Evolutionary conservation across 768 basidiomycete genomes (phyloP), one percentile per base, ranked within the genome.

Genomic region (Plicaturopsis crispa): DNA sequence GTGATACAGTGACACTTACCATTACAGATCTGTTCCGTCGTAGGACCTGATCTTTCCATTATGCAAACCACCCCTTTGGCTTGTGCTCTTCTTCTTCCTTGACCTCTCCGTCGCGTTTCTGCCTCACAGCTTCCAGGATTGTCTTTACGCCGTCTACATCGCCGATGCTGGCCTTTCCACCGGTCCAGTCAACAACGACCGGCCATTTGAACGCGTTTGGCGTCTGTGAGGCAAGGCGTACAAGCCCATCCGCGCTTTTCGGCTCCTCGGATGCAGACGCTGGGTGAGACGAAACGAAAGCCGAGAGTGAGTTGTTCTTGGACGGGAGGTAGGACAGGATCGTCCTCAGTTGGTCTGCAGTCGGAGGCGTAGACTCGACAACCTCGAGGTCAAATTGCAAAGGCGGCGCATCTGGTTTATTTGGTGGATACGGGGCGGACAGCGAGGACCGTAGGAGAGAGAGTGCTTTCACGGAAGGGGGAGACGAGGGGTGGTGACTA

Each of bases 141-240:
- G 53, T 51, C 38, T 70, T 72, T n/a, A 85, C 85, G 14, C 78
- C 78, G 5, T 84, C 80, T 13, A 78, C 62, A 42, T 81, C 75
- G 0, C 85, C 85, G 0, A 86, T 59, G 14, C 70, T 69, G 7
- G 75, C 82, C 30, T 67, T 67, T 1, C 85, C 85, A 17, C 65
- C 70, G 12, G 65, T 59, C 85, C 85, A 88, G 47, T 88, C 78
- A 2, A 88, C 85, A 0, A 88, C 81, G 33, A 88, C 70, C 0
- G 85, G 85, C 84, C 83, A 88, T 43, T 46, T 46, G 47, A 86
- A 56, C 12, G 73, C 75, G 11, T 65, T 66, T 1, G 78, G 80
- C 40, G 78, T 77, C 55, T 66, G 63, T 31, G 60, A 48, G 0
- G 66, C 82, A 7, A 84, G 64, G 20, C 67, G 58, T 2, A 61